Base-by-base conservation (phyloP, 75 land plant species). In the Sequoia sempervirens region DNA sequence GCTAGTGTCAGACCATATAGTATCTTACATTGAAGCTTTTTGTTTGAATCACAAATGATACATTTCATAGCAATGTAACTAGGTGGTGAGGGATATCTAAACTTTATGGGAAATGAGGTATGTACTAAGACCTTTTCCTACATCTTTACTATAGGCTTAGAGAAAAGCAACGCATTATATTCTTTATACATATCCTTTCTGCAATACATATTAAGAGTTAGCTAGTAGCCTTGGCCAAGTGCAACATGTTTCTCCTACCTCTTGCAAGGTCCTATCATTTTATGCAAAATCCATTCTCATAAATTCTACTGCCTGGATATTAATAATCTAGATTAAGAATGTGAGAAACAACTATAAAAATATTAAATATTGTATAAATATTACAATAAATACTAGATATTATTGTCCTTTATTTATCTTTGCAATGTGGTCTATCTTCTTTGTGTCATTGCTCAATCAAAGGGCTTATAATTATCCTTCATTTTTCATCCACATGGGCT, bases 91-190 rank as follows among this genome's bases (percentile, higher is more conserved):
- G 98, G 99, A 61, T 97, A 95, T 86, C 91, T 97, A 69, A 97
- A 94, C 85, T 97, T 95, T 86, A 97, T 97, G 99, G 99, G 99
- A 70, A 97, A 97, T 85, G 99, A 97, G 94, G 99, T 97, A 84
- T 75, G 41, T 40, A 40, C 41, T 13, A 10, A 38, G 20, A 75
- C 23, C 26, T 2, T 38, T 40, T 20, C 26, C n/a, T 38, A 20
- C 26, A 75, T 64, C 28, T 64, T 75, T 75, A 18, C 40, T 75
- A 8, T 75, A 75, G 41, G 45, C 14, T 75, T 18, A 38, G 0
- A 75, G 36, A 53, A 75, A 18, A 75, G 45, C 10, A 40, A 75
- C 5, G 9, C 45, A 75, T 75, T 23, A 46, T 13, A 64, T 15
- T 23, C 45, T 17, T 75, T 17, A 75, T 11, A 75, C 7, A 17